Evolutionary conservation across 345 rosid species (phyloP).

Genomic region (Noccaea caerulescens): DNA sequence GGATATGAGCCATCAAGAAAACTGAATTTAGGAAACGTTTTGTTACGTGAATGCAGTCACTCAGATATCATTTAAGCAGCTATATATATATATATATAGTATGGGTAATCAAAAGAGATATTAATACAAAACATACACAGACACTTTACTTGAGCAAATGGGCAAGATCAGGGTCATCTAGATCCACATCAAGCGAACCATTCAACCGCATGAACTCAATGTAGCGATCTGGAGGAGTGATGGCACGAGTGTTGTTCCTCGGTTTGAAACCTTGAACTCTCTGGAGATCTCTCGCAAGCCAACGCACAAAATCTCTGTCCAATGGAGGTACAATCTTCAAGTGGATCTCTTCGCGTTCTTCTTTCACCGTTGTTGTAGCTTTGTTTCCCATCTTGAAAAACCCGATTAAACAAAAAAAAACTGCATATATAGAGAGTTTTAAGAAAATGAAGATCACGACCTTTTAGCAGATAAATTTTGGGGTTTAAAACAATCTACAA

Average conservation of each 20-base stretch:
- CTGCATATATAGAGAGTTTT: constrained; percentile 8
- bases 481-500: constrained; percentile 6
- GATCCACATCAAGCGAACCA: constrained; percentile 68
- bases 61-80: background rate
- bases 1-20: background rate
- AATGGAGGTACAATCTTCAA: constrained; percentile 70
- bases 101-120: background rate
- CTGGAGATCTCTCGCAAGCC: constrained; percentile 80
- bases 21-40: background rate
- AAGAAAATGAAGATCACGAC: background rate
- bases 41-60: constrained; percentile 7
- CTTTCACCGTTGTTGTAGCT: constrained; percentile 60
- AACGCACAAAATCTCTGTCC: constrained; percentile 62
- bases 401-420: background rate
- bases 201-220: constrained; percentile 63
- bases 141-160: constrained; percentile 59
- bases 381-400: constrained; percentile 66
- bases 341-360: constrained; percentile 57
- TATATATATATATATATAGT: background rate
- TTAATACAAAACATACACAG: constrained; percentile 10
- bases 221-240: constrained; percentile 76
- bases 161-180: constrained; percentile 78
- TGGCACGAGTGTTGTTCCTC: constrained; percentile 50
- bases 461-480: background rate
- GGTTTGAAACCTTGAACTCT: constrained; percentile 66